Conservation (phyloP, 306 rosid genomes). For the Potentilla sterilis region DNA sequence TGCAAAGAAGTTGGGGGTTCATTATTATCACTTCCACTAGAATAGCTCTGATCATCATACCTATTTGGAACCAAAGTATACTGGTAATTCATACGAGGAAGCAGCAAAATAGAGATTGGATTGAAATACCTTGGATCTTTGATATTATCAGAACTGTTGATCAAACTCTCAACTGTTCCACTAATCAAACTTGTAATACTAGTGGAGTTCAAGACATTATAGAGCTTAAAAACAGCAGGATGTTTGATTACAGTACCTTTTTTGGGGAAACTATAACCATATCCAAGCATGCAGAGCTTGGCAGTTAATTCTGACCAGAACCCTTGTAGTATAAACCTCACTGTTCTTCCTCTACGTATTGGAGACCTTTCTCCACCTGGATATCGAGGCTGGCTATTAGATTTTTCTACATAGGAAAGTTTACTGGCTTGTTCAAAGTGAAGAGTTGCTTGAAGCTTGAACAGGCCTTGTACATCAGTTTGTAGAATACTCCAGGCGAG, state of each 20-base stretch:
- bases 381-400: no score
- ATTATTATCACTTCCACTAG: slow-evolving; percentile 23
- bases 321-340: slow-evolving; percentile 37
- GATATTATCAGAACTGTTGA: slow-evolving; percentile 2
- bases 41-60: not conserved
- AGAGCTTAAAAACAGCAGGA: slow-evolving; percentile 44
- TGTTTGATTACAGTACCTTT: slow-evolving; percentile 21
- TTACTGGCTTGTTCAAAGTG: no score
- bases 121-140: slow-evolving; percentile 28
- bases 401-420: no score
- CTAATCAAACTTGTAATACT: slow-evolving; percentile 35
- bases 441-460: no score
- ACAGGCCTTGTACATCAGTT: no score
- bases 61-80: slow-evolving; percentile 33
- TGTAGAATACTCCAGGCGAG: no score
- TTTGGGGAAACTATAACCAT: slow-evolving; percentile 9
- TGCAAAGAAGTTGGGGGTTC: slow-evolving; percentile 7
- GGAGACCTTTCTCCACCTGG: no score
- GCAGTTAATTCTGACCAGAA: slow-evolving; percentile 56
- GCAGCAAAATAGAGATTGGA: slow-evolving; percentile 41
- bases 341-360: no score
- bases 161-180: slow-evolving; percentile 57
- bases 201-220: slow-evolving; percentile 33
- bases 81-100: slow-evolving; percentile 37
- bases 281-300: slow-evolving; percentile 54